Evolutionary conservation across 148 eudicot genomes (phyloP), one percentile per base, ranked within the genome.

Genomic region (Mesembryanthemum crystallinum): DNA sequence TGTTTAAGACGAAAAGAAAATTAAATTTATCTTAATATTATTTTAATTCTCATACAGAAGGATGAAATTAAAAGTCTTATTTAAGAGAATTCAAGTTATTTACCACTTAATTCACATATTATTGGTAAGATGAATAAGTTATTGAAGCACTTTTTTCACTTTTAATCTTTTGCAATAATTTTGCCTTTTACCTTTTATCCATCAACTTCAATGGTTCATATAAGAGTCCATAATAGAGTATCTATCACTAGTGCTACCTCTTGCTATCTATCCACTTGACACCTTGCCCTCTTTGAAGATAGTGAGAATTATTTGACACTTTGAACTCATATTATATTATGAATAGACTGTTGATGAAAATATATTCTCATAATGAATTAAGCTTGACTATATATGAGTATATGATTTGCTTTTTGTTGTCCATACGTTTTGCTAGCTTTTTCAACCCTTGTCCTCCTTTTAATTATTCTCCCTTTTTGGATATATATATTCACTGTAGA

Each of bases 371-470:
- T 73, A 42, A 25, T 72, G 66, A n/a, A n/a, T n/a, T n/a, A 72
- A 72, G 15, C 58, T 64, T 78, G 63, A 64, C 64, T 72, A 62
- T 71, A 35, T 17, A 0, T n/a, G n/a, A n/a, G n/a, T n/a, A n/a
- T n/a, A n/a, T n/a, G 66, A 45, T 45, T 45, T 6, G 14, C 28
- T 21, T 79, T 58, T 58, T 73, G 66, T 79, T 12, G 73, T 79
- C 81, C 81, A 79, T 72, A 71, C 81, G 73, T 73, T 35, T 79
- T 66, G 77, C 47, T 67, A 65, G 30, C 73, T 67, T 73, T 78
- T 67, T 79, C 55, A 66, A 67, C 32, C 32, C 32, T 60, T 59
- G 33, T 21, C 61, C n/a, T 35, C 21, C 25, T 23, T 42, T 42
- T 43, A n/a, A n/a, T n/a, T n/a, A 49, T 25, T 42, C 71, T 43